These are phyloP conservation scores for Ichthyophonus hoferi DNA, from an alignment of 208 protist species.

Conservation along the genomic window DNA sequence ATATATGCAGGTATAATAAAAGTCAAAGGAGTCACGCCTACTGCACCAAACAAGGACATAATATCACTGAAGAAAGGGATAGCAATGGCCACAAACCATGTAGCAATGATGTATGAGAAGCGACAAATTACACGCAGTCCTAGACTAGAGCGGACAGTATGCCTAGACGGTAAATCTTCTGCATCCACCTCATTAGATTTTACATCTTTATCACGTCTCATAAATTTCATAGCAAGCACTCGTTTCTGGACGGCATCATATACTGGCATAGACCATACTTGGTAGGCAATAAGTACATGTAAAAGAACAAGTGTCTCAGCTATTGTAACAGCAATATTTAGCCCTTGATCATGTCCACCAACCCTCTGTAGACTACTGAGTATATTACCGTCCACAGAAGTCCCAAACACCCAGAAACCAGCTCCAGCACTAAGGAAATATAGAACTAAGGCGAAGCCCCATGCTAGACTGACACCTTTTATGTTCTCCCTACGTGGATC, in stretches of 20 bases:
- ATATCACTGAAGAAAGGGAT: constrained; percentile 3
- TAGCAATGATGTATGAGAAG: background rate
- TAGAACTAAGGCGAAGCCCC: background rate
- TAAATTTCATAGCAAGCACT: no score
- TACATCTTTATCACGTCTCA: no score
- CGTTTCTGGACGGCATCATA: no score
- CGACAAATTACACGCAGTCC: background rate
- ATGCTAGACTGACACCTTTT: background rate
- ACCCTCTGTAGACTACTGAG: background rate
- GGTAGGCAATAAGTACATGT: background rate
- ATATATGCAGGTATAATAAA: background rate
- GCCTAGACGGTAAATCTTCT: no score
- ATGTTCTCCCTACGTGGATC: background rate
- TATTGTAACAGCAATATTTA: background rate
- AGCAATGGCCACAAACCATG: constrained; percentile 10
- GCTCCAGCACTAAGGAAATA: background rate
- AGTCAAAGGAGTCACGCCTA: background rate
- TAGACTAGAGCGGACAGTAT: background rate
- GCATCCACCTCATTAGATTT: no score
- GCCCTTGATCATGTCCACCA: no score
- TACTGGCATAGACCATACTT: constrained; percentile 20
- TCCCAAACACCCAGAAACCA: background rate
- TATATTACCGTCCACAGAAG: background rate
- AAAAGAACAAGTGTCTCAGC: background rate
- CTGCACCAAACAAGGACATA: background rate